Evolutionary conservation across 192 early-diverging fungal genomes (phyloP).

Genomic region (Coemansia sp.): DNA sequence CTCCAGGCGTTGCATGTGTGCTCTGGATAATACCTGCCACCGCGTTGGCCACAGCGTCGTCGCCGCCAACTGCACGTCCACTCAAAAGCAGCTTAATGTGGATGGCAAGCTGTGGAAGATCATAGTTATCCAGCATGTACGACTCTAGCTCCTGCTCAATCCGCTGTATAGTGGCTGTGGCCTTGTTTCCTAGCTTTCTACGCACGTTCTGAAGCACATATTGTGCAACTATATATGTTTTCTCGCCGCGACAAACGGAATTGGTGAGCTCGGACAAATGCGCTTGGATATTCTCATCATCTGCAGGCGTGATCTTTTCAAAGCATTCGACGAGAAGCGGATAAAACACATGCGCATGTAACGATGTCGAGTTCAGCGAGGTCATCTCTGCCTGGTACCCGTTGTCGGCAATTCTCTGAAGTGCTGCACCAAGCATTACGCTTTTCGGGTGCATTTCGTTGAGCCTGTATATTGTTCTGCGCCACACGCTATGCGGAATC

Average conservation of each 20-base stretch:
- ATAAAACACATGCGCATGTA: conserved; percentile 67
- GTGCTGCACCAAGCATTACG: conserved; percentile 61
- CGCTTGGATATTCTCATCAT: conserved; percentile 60
- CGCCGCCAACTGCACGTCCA: conserved; percentile 29
- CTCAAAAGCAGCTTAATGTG: conserved; percentile 39
- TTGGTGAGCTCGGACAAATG: conserved; percentile 58
- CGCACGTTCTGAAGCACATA: conserved; percentile 32
- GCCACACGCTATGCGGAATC: conserved; percentile 63
- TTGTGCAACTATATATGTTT: conserved; percentile 44
- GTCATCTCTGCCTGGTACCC: conserved; percentile 69
- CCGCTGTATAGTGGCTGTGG: conserved; percentile 19
- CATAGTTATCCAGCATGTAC: conserved; percentile 39
- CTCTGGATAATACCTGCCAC: conserved; percentile 41
- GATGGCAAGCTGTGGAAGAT: conserved; percentile 39
- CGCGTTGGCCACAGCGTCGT: conserved; percentile 37
- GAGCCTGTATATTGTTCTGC: conserved; percentile 66
- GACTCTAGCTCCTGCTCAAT: conserved; percentile 47
- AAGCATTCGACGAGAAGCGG: conserved; percentile 63
- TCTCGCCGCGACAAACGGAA: conserved; percentile 38
- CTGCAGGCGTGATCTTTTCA: conserved; percentile 58
- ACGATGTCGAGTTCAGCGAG: conserved; percentile 63
- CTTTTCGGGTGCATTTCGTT: conserved; percentile 65
- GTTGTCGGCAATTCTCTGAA: conserved; percentile 65
- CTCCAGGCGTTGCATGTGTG: conserved; percentile 40
- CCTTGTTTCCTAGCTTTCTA: conserved; percentile 23